Conservation (phyloP, 2,329 filamentous ascomycete genomes). For the Rutstroemia sp. region DNA sequence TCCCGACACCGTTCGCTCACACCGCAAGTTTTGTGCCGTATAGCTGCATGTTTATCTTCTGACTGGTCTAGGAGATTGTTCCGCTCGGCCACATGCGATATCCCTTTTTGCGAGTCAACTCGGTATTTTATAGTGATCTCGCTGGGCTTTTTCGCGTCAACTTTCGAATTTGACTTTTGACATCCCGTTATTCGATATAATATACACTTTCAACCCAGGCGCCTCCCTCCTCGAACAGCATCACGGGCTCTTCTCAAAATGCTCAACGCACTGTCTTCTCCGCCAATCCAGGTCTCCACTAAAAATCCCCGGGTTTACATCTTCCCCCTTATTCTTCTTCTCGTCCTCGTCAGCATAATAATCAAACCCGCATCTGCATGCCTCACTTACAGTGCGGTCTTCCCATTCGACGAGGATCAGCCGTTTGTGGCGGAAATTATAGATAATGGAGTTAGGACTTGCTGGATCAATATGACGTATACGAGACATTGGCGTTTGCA, state of each 20-base stretch:
- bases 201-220: background rate
- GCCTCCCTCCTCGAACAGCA: background rate
- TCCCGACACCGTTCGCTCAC: too few species aligned
- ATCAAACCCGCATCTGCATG: background rate
- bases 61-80: too few species aligned
- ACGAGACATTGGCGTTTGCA: conserved; percentile 7
- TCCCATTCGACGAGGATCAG: conserved; percentile 10
- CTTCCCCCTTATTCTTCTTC: background rate
- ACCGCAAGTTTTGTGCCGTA: too few species aligned
- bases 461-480: conserved; percentile 14
- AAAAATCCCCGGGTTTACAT: too few species aligned
- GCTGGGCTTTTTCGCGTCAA: too few species aligned
- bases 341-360: background rate
- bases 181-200: too few species aligned
- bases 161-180: too few species aligned
- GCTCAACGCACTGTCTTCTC: background rate
- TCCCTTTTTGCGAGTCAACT: too few species aligned
- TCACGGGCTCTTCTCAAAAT: background rate
- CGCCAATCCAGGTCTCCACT: too few species aligned
- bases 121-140: too few species aligned
- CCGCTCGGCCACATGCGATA: too few species aligned
- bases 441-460: conserved; percentile 14
- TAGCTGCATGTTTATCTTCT: too few species aligned
- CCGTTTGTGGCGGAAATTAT: conserved; percentile 13
- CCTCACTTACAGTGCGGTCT: conserved; percentile 13